These are phyloP conservation scores for Nothophytophthora sp. DNA, from an alignment of 352 stramenopile species.

Conservation along the genomic window DNA sequence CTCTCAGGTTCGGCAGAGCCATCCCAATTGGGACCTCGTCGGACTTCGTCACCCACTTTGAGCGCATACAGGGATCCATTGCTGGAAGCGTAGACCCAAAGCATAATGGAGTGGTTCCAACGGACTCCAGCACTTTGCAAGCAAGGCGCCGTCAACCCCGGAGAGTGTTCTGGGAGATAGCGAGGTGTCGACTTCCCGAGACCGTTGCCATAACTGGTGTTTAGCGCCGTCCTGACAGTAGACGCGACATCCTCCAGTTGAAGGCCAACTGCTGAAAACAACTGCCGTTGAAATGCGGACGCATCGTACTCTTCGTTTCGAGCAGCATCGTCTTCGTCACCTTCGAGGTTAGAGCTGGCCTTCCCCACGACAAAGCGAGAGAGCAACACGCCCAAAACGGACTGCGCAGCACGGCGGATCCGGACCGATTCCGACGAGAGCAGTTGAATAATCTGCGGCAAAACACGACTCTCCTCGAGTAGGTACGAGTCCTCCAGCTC, in stretches of 20 bases:
- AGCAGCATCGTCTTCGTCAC: slow-evolving; percentile 3
- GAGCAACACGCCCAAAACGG: slow-evolving; percentile 55
- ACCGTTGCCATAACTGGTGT: background rate
- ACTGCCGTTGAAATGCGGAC: slow-evolving; percentile 61
- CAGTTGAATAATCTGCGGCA: slow-evolving; percentile 55
- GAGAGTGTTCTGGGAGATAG: slow-evolving; percentile 42
- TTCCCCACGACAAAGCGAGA: slow-evolving; percentile 60
- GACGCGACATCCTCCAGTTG: slow-evolving; percentile 60
- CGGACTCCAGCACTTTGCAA: slow-evolving; percentile 29
- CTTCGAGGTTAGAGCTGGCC: slow-evolving; percentile 13
- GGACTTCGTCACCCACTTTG: slow-evolving; percentile 71
- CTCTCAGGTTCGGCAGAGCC: slow-evolving; percentile 20
- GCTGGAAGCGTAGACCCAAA: slow-evolving; percentile 66
- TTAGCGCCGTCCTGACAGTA: slow-evolving; percentile 11
- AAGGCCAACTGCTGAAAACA: slow-evolving; percentile 67
- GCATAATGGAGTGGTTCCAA: slow-evolving; percentile 81
- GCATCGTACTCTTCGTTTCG: slow-evolving; percentile 30
- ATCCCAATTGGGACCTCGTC: slow-evolving; percentile 51
- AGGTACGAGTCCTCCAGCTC: slow-evolving; percentile 77
- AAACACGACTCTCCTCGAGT: slow-evolving; percentile 60
- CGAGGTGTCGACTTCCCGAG: slow-evolving; percentile 12
- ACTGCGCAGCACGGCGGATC: slow-evolving; percentile 57
- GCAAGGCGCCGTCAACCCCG: slow-evolving; percentile 41
- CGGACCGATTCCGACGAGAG: slow-evolving; percentile 42
- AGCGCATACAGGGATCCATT: slow-evolving; percentile 50